Percentiles rank a stretch among this genome's conserved stretches.
phyloP scores from a whole-genome alignment of 1,284 basidiomycete genomes.

The Hypsizygus ulmarius region DNA sequence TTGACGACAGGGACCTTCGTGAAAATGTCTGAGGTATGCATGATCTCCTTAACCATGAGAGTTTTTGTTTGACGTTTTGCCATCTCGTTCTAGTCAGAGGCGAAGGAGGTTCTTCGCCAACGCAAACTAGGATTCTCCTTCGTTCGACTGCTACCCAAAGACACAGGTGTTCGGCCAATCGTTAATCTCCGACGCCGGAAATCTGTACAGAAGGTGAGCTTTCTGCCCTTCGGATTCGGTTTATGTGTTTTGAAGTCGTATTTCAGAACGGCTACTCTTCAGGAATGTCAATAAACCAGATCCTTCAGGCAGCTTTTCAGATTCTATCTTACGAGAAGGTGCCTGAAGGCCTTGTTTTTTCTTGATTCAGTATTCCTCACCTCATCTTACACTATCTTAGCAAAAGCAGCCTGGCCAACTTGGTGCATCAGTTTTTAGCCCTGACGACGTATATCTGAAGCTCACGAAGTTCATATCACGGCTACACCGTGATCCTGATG shows the following conservation, averaged over 20 bases:
- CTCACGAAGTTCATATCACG: constrained; percentile 70
- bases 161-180: constrained; percentile 91
- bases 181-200: constrained; percentile 82
- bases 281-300: constrained; percentile 78
- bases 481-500: constrained; percentile 41
- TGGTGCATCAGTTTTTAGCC: constrained; percentile 81
- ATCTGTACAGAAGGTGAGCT: constrained; percentile 30
- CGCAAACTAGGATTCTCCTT: constrained; percentile 80
- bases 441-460: constrained; percentile 76
- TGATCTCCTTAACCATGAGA: background rate
- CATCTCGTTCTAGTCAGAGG: constrained; percentile 48
- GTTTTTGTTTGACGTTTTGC: background rate
- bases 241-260: background rate
- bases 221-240: background rate
- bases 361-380: background rate
- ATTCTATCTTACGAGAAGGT: constrained; percentile 88
- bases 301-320: constrained; percentile 80
- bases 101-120: constrained; percentile 60
- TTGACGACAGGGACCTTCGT: constrained; percentile 68
- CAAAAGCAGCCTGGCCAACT: constrained; percentile 60
- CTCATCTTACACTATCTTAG: constrained; percentile 36
- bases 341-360: background rate
- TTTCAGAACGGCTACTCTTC: constrained; percentile 26
- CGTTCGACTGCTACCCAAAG: constrained; percentile 90
- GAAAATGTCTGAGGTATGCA: constrained; percentile 52